Conservation (phyloP, 768 basidiomycete genomes). For the Lactarius pseudohatsudake region DNA sequence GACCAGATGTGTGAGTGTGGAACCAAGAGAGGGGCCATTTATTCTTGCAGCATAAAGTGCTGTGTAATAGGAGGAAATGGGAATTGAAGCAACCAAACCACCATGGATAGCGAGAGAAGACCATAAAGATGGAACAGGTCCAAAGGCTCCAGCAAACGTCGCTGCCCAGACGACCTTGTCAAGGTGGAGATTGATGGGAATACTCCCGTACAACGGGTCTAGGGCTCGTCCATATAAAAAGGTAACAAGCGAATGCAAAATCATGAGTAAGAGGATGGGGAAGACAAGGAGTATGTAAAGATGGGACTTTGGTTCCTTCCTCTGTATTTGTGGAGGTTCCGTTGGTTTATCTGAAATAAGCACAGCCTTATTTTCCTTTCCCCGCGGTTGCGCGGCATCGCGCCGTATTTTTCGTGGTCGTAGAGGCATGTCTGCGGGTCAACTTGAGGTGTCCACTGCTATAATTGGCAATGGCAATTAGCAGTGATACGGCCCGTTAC, state of each 20-base stretch:
- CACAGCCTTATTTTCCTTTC: constrained; percentile 1
- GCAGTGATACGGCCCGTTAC: background rate
- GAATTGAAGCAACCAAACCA: constrained; percentile 45
- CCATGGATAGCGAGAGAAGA: constrained; percentile 41
- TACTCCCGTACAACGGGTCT: constrained; percentile 66
- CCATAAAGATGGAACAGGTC: constrained; percentile 36
- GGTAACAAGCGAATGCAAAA: constrained; percentile 53
- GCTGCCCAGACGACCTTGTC: constrained; percentile 39
- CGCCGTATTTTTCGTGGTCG: constrained; percentile 24
- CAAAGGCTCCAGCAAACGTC: constrained; percentile 38
- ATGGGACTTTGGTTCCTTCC: constrained; percentile 9
- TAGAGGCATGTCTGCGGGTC: constrained; percentile 18
- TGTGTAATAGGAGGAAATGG: constrained; percentile 67
- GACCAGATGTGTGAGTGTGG: constrained; percentile 54
- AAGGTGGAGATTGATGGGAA: constrained; percentile 53
- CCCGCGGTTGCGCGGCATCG: constrained; percentile 6
- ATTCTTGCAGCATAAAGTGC: constrained; percentile 57
- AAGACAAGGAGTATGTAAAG: constrained; percentile 28
- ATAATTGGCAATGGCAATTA: background rate
- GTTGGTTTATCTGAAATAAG: background rate
- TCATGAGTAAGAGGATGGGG: constrained; percentile 34
- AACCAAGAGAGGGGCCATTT: constrained; percentile 53
- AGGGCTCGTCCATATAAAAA: constrained; percentile 63
- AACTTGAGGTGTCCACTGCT: background rate
- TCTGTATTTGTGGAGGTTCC: background rate